Evolutionary conservation across 2,329 filamentous ascomycete species (phyloP).

Genomic region (Trichoderma citrinoviride): DNA sequence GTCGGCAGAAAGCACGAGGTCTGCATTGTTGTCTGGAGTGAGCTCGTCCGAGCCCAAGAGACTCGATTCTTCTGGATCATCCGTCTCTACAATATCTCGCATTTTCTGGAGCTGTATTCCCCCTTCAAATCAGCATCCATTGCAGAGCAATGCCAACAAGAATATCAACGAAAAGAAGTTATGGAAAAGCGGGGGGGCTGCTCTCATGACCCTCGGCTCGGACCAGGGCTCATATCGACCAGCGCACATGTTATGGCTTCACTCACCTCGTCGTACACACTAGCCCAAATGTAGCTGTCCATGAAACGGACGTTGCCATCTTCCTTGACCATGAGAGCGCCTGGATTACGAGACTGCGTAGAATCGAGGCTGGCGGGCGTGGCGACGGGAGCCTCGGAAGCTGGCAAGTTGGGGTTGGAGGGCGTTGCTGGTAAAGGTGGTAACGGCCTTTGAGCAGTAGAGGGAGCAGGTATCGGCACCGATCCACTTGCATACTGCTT

Average conservation of each 20-base stretch:
- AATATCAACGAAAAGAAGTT: background rate
- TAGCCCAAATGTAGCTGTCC: constrained; percentile 54
- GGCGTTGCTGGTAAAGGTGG: constrained; percentile 21
- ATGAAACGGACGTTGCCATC: constrained; percentile 56
- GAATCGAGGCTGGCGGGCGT: constrained; percentile 32
- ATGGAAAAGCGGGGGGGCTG: background rate
- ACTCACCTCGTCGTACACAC: constrained; percentile 56
- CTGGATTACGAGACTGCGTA: constrained; percentile 42
- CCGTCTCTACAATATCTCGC: constrained; percentile 55
- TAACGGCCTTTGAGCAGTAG: constrained; percentile 24
- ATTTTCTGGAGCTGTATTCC: constrained; percentile 54
- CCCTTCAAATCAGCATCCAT: background rate
- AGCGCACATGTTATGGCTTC: background rate
- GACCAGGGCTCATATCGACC: background rate
- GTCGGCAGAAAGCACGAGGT: constrained; percentile 47
- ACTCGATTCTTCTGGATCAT: constrained; percentile 48
- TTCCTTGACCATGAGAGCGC: constrained; percentile 55
- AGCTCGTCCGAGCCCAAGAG: constrained; percentile 48
- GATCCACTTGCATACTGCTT: constrained; percentile 53
- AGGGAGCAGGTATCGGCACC: constrained; percentile 30
- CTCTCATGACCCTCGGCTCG: background rate
- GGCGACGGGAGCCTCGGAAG: constrained; percentile 28
- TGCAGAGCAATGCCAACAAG: constrained; percentile 23
- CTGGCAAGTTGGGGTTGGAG: constrained; percentile 14
- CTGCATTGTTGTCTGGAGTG: constrained; percentile 53